A percentile compares a stretch with the other conserved stretches of the same genome.
phyloP scores from a whole-genome alignment of 306 rosid species.

The Gleditsia sinensis region DNA sequence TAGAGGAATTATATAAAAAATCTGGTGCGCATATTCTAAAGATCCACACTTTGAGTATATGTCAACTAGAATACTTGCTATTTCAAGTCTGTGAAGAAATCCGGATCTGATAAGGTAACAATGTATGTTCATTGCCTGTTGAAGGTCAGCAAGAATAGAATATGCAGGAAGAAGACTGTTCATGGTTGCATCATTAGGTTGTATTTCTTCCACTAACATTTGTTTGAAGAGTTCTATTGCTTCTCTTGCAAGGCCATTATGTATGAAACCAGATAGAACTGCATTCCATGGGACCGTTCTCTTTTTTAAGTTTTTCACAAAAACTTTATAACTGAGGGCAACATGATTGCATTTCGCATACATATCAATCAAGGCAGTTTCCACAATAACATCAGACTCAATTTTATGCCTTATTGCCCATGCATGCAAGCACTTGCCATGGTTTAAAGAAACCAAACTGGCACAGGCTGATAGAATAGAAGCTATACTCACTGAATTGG shows the following conservation, averaged over 20 bases:
- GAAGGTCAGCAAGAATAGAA: slow-evolving; percentile 69
- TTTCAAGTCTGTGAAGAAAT: slow-evolving; percentile 61
- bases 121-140: slow-evolving; percentile 71
- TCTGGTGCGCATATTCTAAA: slow-evolving; percentile 59
- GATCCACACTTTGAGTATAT: slow-evolving; percentile 76
- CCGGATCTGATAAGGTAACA: slow-evolving; percentile 66
- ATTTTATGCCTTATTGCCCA: slow-evolving; percentile 75
- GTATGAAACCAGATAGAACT: slow-evolving; percentile 63
- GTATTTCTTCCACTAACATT: slow-evolving; percentile 62
- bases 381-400: slow-evolving; percentile 69
- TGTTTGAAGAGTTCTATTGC: slow-evolving; percentile 66
- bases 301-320: slow-evolving; percentile 58
- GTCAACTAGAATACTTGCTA: slow-evolving; percentile 73
- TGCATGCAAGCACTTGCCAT: slow-evolving; percentile 72
- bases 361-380: slow-evolving; percentile 85
- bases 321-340: slow-evolving; percentile 54
- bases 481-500: slow-evolving; percentile 65
- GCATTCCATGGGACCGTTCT: slow-evolving; percentile 87
- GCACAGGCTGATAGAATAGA: slow-evolving; percentile 77
- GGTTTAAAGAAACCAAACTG: slow-evolving; percentile 47
- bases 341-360: slow-evolving; percentile 57
- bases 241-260: slow-evolving; percentile 62
- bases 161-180: slow-evolving; percentile 81
- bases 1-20: slow-evolving; percentile 56
- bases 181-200: slow-evolving; percentile 65